Base-by-base conservation (phyloP, 768 basidiomycete species). In the Multifurca ochricompacta region DNA sequence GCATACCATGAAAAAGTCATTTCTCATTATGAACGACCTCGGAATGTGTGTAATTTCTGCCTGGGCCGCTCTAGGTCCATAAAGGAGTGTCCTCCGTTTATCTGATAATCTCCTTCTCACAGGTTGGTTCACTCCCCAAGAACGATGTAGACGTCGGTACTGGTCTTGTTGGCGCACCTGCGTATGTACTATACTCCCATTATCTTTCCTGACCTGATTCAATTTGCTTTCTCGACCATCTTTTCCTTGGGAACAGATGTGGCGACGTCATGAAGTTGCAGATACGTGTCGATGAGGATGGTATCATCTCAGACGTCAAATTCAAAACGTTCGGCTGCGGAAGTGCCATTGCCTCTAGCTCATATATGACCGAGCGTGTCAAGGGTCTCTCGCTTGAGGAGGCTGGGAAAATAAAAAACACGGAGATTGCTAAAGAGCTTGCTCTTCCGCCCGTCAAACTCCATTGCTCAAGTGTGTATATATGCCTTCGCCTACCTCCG, bases 241-340 rank as follows among this genome's bases (percentile, higher is more conserved):
- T n/a, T 23, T 10, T 16, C 30, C 25, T 6, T 45, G 36, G 36
- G 21, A 42, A 61, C 66, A 94, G 92, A 4, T 95, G 93, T 67
- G 93, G 93, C 63, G 93, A 96, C 74, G 95, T 97, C 42, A 99
- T 99, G 95, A 98, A 98, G 71, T 83, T 99, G 10, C 95, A 98
- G 71, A 99, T 99, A 66, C 86, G 91, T 62, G 96, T 99, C 53
- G 85, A 95, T 69, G 93, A 95, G 56, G 77, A 88, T 32, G 92
- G 93, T 32, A 80, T 97, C 70, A 99, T 99, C 66, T 88, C 87
- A 44, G 96, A 99, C 67, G 96, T 97, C 72, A 96, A 95, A 73
- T 98, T 98, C 78, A 99, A 98, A 77, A 98, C 96, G 0, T 98
- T 99, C 70, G 95, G 96, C 3, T 98, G 96, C 69, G 96, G 96